Conservation (phyloP, 192 early-diverging fungal species). For the Gonapodya prolifera region DNA sequence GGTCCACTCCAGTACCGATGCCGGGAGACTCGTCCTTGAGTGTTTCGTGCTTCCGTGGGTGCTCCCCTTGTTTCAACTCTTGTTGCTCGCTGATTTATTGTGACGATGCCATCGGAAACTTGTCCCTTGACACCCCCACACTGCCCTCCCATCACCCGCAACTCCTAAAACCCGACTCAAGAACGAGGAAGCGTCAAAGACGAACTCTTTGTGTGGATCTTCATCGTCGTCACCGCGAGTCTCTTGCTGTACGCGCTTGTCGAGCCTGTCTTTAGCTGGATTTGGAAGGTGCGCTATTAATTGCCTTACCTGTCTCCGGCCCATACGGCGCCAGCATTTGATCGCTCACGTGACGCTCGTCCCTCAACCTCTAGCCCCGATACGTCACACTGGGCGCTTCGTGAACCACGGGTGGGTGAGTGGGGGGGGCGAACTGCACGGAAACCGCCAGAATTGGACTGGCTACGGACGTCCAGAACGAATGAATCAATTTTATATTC, state of each 20-base stretch:
- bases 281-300: not conserved
- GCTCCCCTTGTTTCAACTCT: not conserved
- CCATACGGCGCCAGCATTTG: not conserved
- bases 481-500: not conserved
- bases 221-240: conserved; percentile 6
- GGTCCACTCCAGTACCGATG: not conserved
- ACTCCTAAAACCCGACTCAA: too few relatives aligned
- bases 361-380: not conserved
- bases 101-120: not conserved
- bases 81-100: not conserved
- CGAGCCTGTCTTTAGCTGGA: not conserved
- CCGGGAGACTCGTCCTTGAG: not conserved
- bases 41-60: not conserved
- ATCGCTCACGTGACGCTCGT: not conserved
- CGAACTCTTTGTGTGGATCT: conserved; percentile 10
- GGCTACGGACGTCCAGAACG: too few relatives aligned
- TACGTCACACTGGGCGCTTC: not conserved
- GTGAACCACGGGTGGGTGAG: not conserved
- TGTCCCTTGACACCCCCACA: not conserved
- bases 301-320: too few relatives aligned
- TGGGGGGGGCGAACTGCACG: not conserved
- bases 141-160: not conserved
- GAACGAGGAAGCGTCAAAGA: conserved; percentile 13
- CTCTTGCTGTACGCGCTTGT: conserved; percentile 7
- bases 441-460: too few relatives aligned